Base-by-base conservation (phyloP, 202 grass and related monocot genomes). In the Cymbopogon flexuosus region DNA sequence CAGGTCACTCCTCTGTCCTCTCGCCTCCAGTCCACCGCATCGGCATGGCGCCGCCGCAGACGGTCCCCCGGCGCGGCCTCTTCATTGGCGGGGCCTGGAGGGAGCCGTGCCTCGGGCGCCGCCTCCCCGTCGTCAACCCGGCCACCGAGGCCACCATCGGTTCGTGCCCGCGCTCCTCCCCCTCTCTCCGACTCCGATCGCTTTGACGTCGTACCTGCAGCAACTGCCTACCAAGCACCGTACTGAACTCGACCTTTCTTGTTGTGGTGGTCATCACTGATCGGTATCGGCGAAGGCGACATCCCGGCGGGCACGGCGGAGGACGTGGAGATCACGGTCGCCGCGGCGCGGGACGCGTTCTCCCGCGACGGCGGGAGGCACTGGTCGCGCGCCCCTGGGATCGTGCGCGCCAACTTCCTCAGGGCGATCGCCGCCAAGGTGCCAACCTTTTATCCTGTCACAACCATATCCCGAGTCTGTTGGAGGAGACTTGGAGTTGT, bases 261-360 rank as follows among this genome's bases (percentile, higher is more conserved):
- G 13, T 10, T 11, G 13, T 14, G 11, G 21, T 76, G 77, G 18
- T 10, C 1, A 16, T 62, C 77, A 67, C 15, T 18, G 47, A 51
- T 51, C 1, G 47, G 47, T 51, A 7, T 61, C 77, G 36, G 54
- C 43, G 74, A 79, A 90, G 91, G 83, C 21, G 82, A 93, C 66
- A 88, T 90, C 71, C 88, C 91, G 31, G 88, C 91, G 45, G 91
- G 71, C 61, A 93, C 88, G 31, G 65, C 59, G 43, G 91, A 91
- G 88, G 91, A 93, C 73, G 91, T 90, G n/a, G 91, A 93, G 57
- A 79, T 90, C 39, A 88, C 91, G 52, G 91, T 93, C 37, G 85
- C 60, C 51, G 85, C 91, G 49, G 88, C 88, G 64, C 52, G 88
- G 43, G 63, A 65, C 4, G 91, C 84, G 19, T 84, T 90, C 64